Percentiles rank a stretch among this genome's conserved stretches.
These are phyloP conservation scores for Arctium lappa DNA, from an alignment of 129 eudicot species.

Conservation along the genomic window DNA sequence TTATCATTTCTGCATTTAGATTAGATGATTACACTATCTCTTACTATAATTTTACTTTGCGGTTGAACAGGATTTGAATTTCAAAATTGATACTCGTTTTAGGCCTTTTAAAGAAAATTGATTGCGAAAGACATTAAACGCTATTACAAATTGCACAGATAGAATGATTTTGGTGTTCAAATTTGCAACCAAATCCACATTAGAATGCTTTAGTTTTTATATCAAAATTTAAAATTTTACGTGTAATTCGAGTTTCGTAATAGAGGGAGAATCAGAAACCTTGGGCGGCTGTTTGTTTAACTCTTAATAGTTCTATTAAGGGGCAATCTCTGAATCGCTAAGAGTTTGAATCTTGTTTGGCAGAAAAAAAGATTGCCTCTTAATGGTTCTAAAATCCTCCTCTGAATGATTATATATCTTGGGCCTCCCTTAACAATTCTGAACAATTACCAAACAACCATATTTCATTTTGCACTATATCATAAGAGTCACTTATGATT, in stretches of 20 bases:
- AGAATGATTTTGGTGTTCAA: neutral
- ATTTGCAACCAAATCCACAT: neutral
- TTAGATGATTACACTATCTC: neutral
- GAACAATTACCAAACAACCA: no score
- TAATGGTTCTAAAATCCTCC: no score
- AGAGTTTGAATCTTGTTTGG: no score
- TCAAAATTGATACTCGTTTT: neutral
- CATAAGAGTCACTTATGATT: no score
- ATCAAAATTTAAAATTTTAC: neutral
- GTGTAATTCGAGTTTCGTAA: neutral
- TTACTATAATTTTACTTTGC: neutral
- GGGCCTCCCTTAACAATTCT: no score
- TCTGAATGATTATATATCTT: no score
- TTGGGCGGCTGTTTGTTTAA: neutral
- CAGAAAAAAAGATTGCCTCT: no score
- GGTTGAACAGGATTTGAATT: neutral
- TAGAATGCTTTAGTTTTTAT: constrained; percentile 9
- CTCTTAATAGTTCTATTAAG: no score
- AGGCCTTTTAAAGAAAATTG: neutral
- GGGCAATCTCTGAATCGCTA: no score
- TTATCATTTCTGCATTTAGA: neutral
- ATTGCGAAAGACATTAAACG: neutral
- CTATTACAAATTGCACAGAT: neutral
- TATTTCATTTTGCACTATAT: no score
- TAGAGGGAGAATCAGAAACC: neutral